Conservation (phyloP, 306 rosid species). For the Mimosa bimucronata region DNA sequence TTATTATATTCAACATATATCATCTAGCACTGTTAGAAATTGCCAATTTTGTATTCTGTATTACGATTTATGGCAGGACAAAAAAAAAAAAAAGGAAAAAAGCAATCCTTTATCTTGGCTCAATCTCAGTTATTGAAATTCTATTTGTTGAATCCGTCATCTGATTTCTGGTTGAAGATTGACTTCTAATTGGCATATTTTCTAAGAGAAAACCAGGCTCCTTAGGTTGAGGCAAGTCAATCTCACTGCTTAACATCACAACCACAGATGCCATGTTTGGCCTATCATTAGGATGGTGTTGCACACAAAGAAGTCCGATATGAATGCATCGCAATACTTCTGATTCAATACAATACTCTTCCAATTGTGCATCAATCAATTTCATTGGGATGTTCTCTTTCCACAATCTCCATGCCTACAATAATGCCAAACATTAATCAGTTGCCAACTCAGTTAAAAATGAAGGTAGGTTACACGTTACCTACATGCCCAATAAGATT, state of each 20-base stretch:
- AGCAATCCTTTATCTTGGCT: background rate
- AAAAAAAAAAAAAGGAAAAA: background rate
- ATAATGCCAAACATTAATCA: background rate
- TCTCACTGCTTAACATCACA: conserved; percentile 47
- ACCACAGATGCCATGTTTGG: conserved; percentile 52
- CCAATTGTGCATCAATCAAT: conserved; percentile 34
- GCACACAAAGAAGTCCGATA: conserved; percentile 54
- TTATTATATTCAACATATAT: background rate
- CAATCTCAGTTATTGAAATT: background rate
- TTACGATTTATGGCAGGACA: background rate
- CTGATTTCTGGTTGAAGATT: background rate
- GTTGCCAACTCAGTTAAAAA: background rate
- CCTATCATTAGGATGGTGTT: conserved; percentile 49
- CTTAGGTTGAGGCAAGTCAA: conserved; percentile 44
- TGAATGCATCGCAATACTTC: conserved; percentile 46
- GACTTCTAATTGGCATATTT: background rate
- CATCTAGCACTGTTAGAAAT: background rate
- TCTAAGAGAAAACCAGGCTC: conserved; percentile 40
- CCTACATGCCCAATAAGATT: background rate
- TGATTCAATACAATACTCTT: background rate
- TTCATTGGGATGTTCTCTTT: conserved; percentile 16
- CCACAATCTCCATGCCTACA: conserved; percentile 40
- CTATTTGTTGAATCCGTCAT: background rate
- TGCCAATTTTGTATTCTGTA: background rate
- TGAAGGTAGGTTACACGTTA: background rate